A percentile compares a stretch with the other conserved stretches of the same genome.
Evolutionary conservation across 2,329 filamentous ascomycete genomes (phyloP).

Genomic region (Fusarium neocosmosporiellum): DNA sequence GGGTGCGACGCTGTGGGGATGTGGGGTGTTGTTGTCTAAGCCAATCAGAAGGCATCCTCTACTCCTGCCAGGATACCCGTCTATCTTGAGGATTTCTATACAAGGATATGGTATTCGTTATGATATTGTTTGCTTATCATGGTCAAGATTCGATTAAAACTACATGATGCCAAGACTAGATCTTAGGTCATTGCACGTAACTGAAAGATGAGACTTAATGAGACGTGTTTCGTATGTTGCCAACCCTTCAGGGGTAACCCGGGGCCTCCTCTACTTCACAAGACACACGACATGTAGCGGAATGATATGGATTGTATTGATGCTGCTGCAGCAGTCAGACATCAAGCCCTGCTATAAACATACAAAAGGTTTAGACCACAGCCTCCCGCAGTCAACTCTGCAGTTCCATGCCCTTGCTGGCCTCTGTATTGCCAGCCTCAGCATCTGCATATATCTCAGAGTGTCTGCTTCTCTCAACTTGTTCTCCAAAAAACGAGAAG

Average conservation of each 20-base stretch:
- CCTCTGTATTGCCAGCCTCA: constrained; percentile 3
- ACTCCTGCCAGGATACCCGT: neutral
- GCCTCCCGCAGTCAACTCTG: constrained; percentile 15
- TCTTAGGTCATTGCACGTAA: neutral
- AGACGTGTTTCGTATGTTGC: neutral
- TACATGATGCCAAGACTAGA: neutral
- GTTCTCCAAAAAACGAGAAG: constrained; percentile 35
- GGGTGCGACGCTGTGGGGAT: neutral
- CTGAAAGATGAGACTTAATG: neutral
- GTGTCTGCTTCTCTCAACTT: constrained; percentile 14
- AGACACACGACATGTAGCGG: neutral
- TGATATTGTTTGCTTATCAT: neutral
- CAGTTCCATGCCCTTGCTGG: constrained; percentile 9
- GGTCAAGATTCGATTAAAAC: neutral
- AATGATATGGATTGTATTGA: constrained; percentile 18
- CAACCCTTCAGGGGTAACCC: neutral
- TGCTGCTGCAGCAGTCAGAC: constrained; percentile 17
- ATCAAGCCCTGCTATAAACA: constrained; percentile 35
- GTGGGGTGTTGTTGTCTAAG: neutral
- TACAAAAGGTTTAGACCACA: constrained; percentile 23
- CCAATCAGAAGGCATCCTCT: neutral
- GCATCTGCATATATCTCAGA: neutral
- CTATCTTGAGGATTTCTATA: neutral
- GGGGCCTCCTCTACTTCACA: neutral
- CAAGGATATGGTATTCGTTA: neutral